These are phyloP conservation scores for Termitomyces sp. DNA, from an alignment of 768 basidiomycete genomes.

Conservation along the genomic window DNA sequence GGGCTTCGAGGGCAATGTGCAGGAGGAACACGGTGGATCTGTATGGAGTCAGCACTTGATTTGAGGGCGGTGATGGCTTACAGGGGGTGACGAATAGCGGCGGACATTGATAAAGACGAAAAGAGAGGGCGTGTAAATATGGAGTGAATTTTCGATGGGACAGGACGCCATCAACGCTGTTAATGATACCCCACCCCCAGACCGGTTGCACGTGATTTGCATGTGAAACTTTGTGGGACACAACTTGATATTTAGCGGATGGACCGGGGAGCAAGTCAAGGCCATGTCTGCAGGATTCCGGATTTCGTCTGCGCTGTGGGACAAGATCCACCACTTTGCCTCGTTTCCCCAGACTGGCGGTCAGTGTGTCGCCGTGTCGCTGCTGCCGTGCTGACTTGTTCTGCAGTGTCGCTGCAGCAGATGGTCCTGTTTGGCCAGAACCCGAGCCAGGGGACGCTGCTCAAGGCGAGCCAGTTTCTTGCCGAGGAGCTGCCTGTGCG, in stretches of 20 bases:
- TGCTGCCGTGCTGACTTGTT: too few relatives aligned
- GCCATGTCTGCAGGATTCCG: conserved; percentile 60
- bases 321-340: conserved; percentile 79
- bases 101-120: too few relatives aligned
- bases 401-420: conserved; percentile 86
- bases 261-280: too few relatives aligned
- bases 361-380: too few relatives aligned
- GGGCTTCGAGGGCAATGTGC: conserved; percentile 76
- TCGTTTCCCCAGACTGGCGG: conserved; percentile 83
- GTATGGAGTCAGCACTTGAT: not conserved
- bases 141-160: too few relatives aligned
- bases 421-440: conserved; percentile 98
- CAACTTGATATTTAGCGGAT: not conserved
- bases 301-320: conserved; percentile 65
- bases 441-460: conserved; percentile 87
- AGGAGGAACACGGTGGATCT: conserved; percentile 71
- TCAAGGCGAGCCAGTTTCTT: conserved; percentile 90
- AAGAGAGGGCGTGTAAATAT: too few relatives aligned
- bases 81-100: conserved; percentile 6
- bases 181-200: too few relatives aligned
- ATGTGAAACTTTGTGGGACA: not conserved
- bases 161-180: too few relatives aligned
- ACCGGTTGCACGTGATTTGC: not conserved
- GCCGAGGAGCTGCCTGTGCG: conserved; percentile 94
- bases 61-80: not conserved